phyloP scores from a whole-genome alignment of 2,329 filamentous ascomycete species.

The Dothideomycetidae sp. region DNA sequence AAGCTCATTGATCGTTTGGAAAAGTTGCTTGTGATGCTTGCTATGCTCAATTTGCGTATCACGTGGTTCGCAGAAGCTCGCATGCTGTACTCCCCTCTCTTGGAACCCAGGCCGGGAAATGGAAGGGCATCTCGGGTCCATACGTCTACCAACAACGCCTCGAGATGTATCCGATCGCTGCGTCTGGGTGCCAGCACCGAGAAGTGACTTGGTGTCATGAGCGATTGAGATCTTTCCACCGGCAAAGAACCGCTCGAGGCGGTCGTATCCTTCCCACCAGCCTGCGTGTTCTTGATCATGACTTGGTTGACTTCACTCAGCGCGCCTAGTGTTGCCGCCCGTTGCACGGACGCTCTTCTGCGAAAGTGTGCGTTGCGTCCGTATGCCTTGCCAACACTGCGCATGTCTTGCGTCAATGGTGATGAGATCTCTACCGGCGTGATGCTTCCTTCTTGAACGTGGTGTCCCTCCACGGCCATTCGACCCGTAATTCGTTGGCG shows the following conservation, averaged over 20 bases:
- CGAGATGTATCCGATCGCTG: constrained; percentile 62
- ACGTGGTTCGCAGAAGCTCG: constrained; percentile 69
- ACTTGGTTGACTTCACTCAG: constrained; percentile 59
- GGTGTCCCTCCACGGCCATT: constrained; percentile 35
- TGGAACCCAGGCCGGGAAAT: constrained; percentile 64
- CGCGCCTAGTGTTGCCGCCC: constrained; percentile 58
- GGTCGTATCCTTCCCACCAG: constrained; percentile 41
- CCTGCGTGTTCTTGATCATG: constrained; percentile 73
- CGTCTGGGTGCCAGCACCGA: constrained; percentile 60
- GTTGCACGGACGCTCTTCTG: constrained; percentile 62
- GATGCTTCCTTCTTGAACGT: constrained; percentile 35
- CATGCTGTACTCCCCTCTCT: constrained; percentile 55
- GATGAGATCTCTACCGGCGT: constrained; percentile 41
- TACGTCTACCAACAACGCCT: constrained; percentile 58
- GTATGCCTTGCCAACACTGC: constrained; percentile 60
- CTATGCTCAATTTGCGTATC: constrained; percentile 76
- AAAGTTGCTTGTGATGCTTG: constrained; percentile 64
- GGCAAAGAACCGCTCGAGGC: constrained; percentile 32
- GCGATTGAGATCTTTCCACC: constrained; percentile 66
- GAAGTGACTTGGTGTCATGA: constrained; percentile 54
- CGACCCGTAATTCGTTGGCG: constrained; percentile 47
- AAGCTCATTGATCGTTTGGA: constrained; percentile 53
- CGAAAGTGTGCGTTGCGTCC: constrained; percentile 53
- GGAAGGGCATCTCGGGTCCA: constrained; percentile 73
- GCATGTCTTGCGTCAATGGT: constrained; percentile 55